Percentiles rank a stretch among this genome's conserved stretches.
Evolutionary conservation across 2,329 filamentous ascomycete genomes (phyloP).

Genomic region (Penicillium sclerotiorum): DNA sequence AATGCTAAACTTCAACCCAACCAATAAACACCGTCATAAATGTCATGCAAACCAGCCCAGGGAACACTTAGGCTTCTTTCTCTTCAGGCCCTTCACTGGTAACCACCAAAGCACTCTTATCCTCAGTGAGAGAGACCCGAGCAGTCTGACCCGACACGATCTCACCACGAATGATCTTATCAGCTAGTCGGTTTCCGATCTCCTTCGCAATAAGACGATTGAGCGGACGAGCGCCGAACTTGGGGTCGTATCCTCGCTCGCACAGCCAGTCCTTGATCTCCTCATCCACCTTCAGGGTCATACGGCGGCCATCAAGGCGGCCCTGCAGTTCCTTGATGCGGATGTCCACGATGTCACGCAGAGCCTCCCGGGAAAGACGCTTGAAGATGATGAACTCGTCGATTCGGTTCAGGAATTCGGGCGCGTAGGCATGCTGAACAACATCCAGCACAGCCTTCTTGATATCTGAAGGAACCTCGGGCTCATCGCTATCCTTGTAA

Average conservation of each 20-base stretch:
- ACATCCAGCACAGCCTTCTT: conserved; percentile 86
- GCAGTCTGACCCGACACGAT: conserved; percentile 75
- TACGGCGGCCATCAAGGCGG: conserved; percentile 82
- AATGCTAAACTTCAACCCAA: conserved; percentile 8
- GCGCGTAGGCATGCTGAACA: conserved; percentile 73
- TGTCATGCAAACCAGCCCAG: conserved; percentile 2
- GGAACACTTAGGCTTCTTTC: conserved; percentile 9
- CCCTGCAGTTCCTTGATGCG: conserved; percentile 80
- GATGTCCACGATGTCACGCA: conserved; percentile 93
- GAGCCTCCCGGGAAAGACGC: conserved; percentile 73
- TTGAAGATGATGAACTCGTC: conserved; percentile 98
- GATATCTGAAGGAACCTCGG: conserved; percentile 72
- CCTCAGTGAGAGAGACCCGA: conserved; percentile 67
- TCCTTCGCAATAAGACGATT: conserved; percentile 89
- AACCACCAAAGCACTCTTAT: conserved; percentile 62
- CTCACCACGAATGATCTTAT: conserved; percentile 86
- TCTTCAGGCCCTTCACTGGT: conserved; percentile 22
- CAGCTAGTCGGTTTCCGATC: conserved; percentile 84
- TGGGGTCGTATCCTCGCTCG: conserved; percentile 85
- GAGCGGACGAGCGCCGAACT: conserved; percentile 85
- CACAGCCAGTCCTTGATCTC: conserved; percentile 84
- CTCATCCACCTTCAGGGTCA: conserved; percentile 70
- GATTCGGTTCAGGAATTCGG: conserved; percentile 94
- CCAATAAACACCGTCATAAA: conserved; percentile 4
- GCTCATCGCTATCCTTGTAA: conserved; percentile 63